Conservation (phyloP, 2,329 filamentous ascomycete species). For the Claviceps capensis region DNA sequence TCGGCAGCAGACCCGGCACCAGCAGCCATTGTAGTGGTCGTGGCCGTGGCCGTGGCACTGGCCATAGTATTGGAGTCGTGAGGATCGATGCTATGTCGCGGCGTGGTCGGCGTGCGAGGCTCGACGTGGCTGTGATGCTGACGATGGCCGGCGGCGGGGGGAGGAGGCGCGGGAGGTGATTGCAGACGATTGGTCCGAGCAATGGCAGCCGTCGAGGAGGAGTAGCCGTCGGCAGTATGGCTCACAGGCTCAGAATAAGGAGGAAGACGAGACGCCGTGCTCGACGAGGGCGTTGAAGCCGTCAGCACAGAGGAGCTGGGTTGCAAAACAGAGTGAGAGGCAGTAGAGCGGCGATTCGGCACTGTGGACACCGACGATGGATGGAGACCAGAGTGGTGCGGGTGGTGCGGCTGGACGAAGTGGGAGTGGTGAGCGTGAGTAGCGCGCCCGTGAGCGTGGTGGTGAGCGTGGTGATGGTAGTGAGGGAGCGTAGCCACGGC, state of each 20-base stretch:
- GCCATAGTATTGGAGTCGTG: constrained; percentile 13
- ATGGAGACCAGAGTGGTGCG: constrained; percentile 8
- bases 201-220: constrained; percentile 20
- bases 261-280: constrained; percentile 12
- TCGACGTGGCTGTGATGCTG: constrained; percentile 9
- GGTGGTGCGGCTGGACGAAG: not conserved
- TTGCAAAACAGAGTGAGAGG: constrained; percentile 14
- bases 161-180: constrained; percentile 18
- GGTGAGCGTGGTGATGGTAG: constrained; percentile 25
- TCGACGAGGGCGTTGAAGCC: constrained; percentile 12
- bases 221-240: constrained; percentile 16
- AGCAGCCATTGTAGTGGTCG: constrained; percentile 2
- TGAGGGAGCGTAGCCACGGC: constrained; percentile 59
- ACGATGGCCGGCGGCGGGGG: constrained; percentile 16
- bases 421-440: constrained; percentile 9
- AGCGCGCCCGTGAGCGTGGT: constrained; percentile 23
- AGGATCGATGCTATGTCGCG: constrained; percentile 6
- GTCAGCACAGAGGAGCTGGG: constrained; percentile 10
- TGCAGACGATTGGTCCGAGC: constrained; percentile 13
- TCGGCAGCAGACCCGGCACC: constrained; percentile 18
- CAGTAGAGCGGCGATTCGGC: constrained; percentile 17
- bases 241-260: constrained; percentile 14
- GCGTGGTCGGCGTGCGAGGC: constrained; percentile 11
- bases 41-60: constrained; percentile 2
- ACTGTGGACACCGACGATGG: not conserved